A percentile compares a stretch with the other conserved stretches of the same genome.
Conservation (phyloP, 148 eudicot genomes). For the Gaultheria prostrata region DNA sequence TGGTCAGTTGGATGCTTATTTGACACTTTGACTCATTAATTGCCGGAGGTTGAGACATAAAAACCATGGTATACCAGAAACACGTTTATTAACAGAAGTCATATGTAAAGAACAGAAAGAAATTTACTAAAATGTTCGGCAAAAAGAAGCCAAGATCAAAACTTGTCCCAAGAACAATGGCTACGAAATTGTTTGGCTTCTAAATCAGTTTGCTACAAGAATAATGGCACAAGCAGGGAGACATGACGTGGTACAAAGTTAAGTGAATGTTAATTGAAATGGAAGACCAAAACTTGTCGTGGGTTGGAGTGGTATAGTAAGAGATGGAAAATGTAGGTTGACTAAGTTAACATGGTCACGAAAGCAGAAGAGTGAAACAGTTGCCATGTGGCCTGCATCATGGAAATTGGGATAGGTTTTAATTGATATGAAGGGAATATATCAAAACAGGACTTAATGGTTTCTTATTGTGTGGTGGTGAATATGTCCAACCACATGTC, state of each 20-base stretch:
- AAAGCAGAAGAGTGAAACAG: not conserved
- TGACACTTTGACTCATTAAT: not conserved
- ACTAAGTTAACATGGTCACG: not conserved
- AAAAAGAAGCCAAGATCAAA: not conserved
- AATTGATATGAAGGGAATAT: not conserved
- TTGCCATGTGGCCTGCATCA: not conserved
- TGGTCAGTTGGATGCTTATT: not conserved
- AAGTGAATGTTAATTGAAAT: not conserved
- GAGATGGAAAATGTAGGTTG: not conserved
- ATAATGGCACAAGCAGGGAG: not conserved
- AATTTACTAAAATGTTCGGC: not conserved
- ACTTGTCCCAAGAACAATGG: not conserved
- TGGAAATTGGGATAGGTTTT: not conserved
- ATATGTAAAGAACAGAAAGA: not conserved
- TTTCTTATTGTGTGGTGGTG: not conserved
- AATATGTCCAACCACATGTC: not conserved
- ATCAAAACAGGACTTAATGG: not conserved
- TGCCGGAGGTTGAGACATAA: not conserved
- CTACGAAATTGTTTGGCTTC: not conserved
- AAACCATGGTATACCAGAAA: not conserved
- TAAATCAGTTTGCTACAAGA: not conserved
- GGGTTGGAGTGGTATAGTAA: not conserved
- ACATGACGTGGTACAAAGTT: not conserved
- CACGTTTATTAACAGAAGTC: not conserved
- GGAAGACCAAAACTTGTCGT: not conserved